Percentiles rank a stretch among this genome's conserved stretches.
Conservation (phyloP, 257 asterid species). For the Nicotiana noctiflora region DNA sequence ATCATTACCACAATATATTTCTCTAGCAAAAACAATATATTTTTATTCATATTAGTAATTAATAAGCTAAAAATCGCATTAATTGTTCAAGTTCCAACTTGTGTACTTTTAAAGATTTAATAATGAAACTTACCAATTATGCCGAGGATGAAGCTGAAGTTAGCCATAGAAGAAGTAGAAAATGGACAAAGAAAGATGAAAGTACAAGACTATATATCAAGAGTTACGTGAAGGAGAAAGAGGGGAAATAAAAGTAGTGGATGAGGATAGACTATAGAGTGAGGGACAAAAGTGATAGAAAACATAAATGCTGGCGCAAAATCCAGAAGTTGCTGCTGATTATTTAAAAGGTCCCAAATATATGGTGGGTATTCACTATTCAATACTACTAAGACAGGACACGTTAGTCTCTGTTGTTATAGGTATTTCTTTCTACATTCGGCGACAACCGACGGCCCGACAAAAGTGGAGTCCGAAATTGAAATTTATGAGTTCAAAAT, state of each 20-base stretch:
- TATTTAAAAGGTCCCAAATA: background rate
- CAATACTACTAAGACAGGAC: background rate
- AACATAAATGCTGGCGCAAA: background rate
- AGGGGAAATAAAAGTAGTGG: background rate
- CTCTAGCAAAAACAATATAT: background rate
- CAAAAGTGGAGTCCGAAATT: no score
- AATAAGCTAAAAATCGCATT: background rate
- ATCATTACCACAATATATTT: background rate
- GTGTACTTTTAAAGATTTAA: background rate
- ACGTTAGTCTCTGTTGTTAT: background rate
- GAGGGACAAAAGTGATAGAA: no score
- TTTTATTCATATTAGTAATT: background rate
- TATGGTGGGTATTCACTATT: background rate
- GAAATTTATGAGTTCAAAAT: no score
- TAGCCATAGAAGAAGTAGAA: conserved; percentile 17
- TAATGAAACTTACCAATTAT: conserved; percentile 20
- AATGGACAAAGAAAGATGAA: background rate
- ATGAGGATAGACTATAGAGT: background rate
- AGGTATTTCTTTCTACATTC: background rate
- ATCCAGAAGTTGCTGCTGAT: background rate
- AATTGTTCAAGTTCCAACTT: no score
- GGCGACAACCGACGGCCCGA: background rate
- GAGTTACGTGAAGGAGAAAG: background rate
- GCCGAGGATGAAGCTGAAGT: conserved; percentile 23
- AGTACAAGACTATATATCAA: background rate